Evolutionary conservation across 257 asterid species (phyloP).

Genomic region (Petrea volubilis): DNA sequence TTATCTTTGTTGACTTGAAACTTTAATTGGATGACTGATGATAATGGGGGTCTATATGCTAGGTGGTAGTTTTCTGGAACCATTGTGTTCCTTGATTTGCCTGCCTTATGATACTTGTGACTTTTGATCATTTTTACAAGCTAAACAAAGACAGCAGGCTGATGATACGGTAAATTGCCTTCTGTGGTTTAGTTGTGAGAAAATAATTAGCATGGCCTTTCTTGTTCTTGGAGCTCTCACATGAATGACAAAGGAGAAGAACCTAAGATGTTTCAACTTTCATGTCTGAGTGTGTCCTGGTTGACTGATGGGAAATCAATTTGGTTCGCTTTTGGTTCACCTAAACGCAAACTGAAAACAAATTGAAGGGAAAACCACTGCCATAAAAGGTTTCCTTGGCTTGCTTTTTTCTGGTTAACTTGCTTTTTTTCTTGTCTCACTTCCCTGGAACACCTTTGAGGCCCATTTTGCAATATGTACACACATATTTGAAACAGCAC

Average conservation of each 20-base stretch:
- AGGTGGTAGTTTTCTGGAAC: neutral
- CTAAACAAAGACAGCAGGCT: neutral
- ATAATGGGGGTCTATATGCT: neutral
- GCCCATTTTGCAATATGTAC: neutral
- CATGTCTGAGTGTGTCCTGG: neutral
- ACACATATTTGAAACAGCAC: neutral
- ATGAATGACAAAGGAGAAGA: neutral
- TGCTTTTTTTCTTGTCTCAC: too few relatives aligned
- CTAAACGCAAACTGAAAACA: neutral
- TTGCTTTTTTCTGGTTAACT: neutral
- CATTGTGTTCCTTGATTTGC: neutral
- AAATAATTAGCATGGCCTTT: neutral
- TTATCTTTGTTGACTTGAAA: slow-evolving; percentile 10
- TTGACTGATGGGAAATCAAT: neutral
- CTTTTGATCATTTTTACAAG: neutral
- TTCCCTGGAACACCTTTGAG: neutral
- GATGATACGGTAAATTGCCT: neutral
- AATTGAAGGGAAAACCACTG: neutral
- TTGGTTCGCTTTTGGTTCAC: neutral
- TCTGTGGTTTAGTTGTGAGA: neutral
- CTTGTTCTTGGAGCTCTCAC: neutral
- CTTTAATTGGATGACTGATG: neutral
- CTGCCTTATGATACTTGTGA: neutral
- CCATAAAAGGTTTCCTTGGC: neutral
- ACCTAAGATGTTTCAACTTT: neutral